Percentiles rank a stretch among this genome's conserved stretches.
These are phyloP conservation scores for Diaporthe sp. DNA, from an alignment of 2,329 filamentous ascomycete genomes.

Conservation along the genomic window DNA sequence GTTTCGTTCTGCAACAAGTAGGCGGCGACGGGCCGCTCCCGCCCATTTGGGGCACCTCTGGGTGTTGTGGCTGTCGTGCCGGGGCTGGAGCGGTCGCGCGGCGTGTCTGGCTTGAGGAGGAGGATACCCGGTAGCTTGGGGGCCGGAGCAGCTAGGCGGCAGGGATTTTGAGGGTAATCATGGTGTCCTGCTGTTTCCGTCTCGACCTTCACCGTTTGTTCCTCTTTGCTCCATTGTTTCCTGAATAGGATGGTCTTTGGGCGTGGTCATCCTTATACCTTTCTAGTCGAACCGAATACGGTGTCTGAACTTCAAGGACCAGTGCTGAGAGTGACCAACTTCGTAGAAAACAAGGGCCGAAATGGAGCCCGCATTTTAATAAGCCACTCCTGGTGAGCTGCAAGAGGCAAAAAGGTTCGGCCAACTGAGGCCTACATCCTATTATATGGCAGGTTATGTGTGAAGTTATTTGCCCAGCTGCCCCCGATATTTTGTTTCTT, in stretches of 20 bases:
- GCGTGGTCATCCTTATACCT: too few species aligned
- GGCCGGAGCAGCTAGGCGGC: too few species aligned
- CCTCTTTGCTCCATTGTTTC: not conserved
- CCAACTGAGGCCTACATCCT: too few species aligned
- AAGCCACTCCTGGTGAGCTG: too few species aligned
- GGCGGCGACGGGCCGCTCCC: not conserved
- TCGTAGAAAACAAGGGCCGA: not conserved
- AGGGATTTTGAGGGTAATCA: not conserved
- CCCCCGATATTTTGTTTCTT: too few species aligned
- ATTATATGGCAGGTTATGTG: too few species aligned
- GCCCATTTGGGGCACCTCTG: not conserved
- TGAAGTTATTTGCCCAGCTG: too few species aligned
- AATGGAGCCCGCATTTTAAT: too few species aligned
- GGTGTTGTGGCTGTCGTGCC: not conserved
- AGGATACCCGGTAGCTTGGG: too few species aligned
- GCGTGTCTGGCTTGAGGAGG: not conserved
- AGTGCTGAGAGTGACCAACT: not conserved
- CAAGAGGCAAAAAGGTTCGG: too few species aligned
- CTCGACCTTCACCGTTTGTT: not conserved
- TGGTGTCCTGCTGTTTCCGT: not conserved
- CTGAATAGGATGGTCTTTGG: not conserved
- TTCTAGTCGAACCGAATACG: not conserved
- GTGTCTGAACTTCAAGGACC: not conserved
- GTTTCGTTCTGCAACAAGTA: not conserved
- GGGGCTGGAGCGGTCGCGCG: not conserved